Evolutionary conservation across 1,284 basidiomycete genomes (phyloP), one percentile per base, ranked within the genome.

Genomic region (Violaceomyces palustris): DNA sequence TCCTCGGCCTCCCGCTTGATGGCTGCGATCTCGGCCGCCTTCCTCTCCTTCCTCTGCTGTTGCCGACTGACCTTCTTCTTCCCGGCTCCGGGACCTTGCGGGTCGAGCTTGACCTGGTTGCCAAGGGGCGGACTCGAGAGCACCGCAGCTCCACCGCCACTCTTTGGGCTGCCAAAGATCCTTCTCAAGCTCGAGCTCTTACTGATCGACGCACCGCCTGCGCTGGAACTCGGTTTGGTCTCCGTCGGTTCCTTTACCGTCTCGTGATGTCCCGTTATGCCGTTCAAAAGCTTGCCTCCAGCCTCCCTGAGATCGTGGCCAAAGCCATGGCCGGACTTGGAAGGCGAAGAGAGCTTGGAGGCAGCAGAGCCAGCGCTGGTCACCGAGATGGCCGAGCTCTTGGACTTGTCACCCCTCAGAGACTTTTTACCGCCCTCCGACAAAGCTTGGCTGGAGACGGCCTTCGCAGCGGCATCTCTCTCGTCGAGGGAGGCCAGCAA

Each of bases 401-500:
- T 37, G 24, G 1, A 35, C 31, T 10, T 28, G n/a, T n/a, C n/a
- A n/a, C n/a, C n/a, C n/a, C n/a, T n/a, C n/a, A n/a, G n/a, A n/a
- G n/a, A n/a, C n/a, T n/a, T n/a, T n/a, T n/a, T n/a, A n/a, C n/a
- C n/a, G n/a, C n/a, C n/a, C n/a, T n/a, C n/a, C n/a, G n/a, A n/a
- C n/a, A n/a, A n/a, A n/a, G n/a, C n/a, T n/a, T n/a, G n/a, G n/a
- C n/a, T n/a, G n/a, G n/a, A n/a, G n/a, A n/a, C n/a, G n/a, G n/a
- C 38, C 2, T 33, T 45, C 12, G 49, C 50, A 17, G 57, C 51
- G 4, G 54, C 54, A 31, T 64, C 62, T 22, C 63, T 31, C 15
- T 45, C 61, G 24, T 67, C 62, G 7, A 69, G 42, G 1, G 60
- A 53, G 21, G 64, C 63, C 14, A 67, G 48, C 18, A 68, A 38